Evolutionary conservation across 192 early-diverging fungal genomes (phyloP).

Genomic region (Backusella luteola): DNA sequence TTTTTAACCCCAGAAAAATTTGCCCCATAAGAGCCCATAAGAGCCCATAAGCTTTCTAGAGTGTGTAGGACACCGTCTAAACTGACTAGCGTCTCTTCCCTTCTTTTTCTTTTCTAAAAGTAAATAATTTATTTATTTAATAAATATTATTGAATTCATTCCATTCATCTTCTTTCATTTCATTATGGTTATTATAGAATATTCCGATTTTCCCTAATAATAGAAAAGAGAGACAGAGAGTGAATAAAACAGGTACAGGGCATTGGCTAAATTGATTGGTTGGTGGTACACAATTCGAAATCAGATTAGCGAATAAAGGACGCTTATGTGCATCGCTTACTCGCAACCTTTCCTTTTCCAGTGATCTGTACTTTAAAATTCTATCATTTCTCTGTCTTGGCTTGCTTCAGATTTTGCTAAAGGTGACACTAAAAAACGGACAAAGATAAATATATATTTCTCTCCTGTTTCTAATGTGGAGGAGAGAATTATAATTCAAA

Average conservation of each 20-base stretch:
- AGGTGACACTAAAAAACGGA: background rate
- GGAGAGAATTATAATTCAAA: no score
- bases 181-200: background rate
- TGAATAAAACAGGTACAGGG: background rate
- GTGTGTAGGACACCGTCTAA: no score
- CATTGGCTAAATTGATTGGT: background rate
- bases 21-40: no score
- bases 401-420: background rate
- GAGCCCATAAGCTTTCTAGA: no score
- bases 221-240: background rate
- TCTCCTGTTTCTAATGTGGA: no score
- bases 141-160: no score
- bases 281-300: background rate
- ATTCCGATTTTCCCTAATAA: background rate
- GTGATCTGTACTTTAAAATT: background rate
- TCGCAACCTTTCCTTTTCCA: background rate
- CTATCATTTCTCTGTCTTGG: background rate
- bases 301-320: background rate
- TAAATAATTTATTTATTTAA: no score
- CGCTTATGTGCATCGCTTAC: background rate
- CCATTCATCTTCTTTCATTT: background rate
- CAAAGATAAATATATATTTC: background rate
- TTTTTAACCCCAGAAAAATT: no score
- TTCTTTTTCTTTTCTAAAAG: no score
- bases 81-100: no score